Conservation (phyloP, 768 basidiomycete species). For the Leccinum arenicola region DNA sequence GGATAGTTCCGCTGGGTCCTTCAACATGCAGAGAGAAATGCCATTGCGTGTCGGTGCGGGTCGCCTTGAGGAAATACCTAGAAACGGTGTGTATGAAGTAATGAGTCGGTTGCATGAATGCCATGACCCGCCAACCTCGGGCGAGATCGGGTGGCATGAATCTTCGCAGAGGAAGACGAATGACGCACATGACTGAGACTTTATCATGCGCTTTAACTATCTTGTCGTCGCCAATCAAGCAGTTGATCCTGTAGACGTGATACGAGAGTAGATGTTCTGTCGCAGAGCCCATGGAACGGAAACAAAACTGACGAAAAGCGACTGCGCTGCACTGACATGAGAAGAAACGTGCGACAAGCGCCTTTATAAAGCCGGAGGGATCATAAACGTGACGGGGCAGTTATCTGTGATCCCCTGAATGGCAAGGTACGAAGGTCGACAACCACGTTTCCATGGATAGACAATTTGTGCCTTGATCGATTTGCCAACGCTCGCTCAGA, state of each 20-base stretch:
- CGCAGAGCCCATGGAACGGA: neutral
- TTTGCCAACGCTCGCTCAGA: neutral
- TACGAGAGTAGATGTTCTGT: conserved; percentile 14
- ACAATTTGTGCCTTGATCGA: neutral
- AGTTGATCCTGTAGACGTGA: conserved; percentile 26
- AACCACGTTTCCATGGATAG: neutral
- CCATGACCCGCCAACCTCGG: neutral
- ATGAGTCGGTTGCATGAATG: neutral
- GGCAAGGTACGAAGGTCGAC: neutral
- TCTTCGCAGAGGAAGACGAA: neutral
- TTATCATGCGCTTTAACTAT: conserved; percentile 27
- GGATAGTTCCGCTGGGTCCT: conserved; percentile 15
- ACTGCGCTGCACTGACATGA: neutral
- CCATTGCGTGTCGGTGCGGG: conserved; percentile 18
- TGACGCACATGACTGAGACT: conserved; percentile 17
- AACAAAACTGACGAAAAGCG: neutral
- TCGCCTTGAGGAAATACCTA: conserved; percentile 25
- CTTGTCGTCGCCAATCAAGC: conserved; percentile 25
- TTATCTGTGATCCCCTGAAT: neutral
- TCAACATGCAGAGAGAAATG: conserved; percentile 18
- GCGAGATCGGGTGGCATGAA: neutral
- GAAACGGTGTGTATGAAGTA: neutral
- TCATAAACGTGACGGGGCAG: neutral
- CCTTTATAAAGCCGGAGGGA: neutral
- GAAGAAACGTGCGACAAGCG: neutral